Evolutionary conservation across 2,329 filamentous ascomycete genomes (phyloP).

Genomic region (Beauveria sp.): DNA sequence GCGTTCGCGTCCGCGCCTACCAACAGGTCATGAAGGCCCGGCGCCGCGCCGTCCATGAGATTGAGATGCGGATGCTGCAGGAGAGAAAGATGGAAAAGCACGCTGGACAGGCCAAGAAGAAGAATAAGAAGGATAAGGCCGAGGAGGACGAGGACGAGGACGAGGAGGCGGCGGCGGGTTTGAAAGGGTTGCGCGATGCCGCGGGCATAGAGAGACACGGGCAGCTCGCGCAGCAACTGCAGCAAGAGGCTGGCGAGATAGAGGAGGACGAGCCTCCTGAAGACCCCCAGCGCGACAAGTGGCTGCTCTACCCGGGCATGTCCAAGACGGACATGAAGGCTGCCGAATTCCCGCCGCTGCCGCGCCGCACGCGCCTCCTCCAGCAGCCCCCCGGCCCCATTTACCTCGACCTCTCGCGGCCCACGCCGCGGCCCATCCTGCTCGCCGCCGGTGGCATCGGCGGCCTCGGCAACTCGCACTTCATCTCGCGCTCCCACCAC

Average conservation of each 20-base stretch:
- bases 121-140: conserved; percentile 8
- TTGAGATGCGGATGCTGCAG: conserved; percentile 26
- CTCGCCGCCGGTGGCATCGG: conserved; percentile 83
- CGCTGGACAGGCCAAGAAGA: not conserved
- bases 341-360: conserved; percentile 43
- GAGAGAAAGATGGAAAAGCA: conserved; percentile 10
- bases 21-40: conserved; percentile 22
- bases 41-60: conserved; percentile 23
- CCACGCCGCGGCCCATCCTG: conserved; percentile 76
- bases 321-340: conserved; percentile 58
- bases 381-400: conserved; percentile 68
- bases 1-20: conserved; percentile 23
- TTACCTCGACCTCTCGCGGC: conserved; percentile 62
- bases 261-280: conserved; percentile 27
- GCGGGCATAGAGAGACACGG: not conserved
- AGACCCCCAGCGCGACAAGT: conserved; percentile 58
- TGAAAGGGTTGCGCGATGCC: not conserved
- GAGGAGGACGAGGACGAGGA: conserved; percentile 20
- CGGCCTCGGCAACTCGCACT: conserved; percentile 89
- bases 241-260: conserved; percentile 27
- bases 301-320: conserved; percentile 78
- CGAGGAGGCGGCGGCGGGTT: conserved; percentile 12
- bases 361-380: conserved; percentile 44
- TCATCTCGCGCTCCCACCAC: conserved; percentile 65
- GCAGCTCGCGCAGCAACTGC: not conserved